Base-by-base conservation (phyloP, 768 basidiomycete species). In the Russula emetica region DNA sequence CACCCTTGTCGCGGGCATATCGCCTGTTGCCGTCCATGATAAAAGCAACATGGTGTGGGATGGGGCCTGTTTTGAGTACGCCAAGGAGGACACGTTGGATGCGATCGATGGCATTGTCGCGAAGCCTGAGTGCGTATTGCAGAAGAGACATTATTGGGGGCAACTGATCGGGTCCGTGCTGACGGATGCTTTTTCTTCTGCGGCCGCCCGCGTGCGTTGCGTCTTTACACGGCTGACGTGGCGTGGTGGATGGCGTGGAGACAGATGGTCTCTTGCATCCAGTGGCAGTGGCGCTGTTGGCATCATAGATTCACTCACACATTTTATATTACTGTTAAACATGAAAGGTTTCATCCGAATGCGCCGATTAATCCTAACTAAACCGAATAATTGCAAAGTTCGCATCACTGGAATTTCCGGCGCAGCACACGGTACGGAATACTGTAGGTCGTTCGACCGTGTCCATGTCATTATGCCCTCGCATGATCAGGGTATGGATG, bases 1-100 rank as follows among this genome's bases (percentile, higher is more conserved):
- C 82, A 18, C 85, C 83, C 24, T 82, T 76, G 68, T 78, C 75
- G 73, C 92, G 80, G 1, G 97, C 95, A 71, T 91, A 96, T 13
- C 97, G 81, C 58, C 97, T 79, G 73, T 98, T 98, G 4, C 97
- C 97, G 71, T 99, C 97, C 94, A 99, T 95, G 30, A 96, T 87
- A 72, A 99, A 95, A 2, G 90, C 94, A 32, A 98, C 83, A 77
- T 99, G 97, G 49, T 78, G 75, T 0, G 97, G 97, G 10, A 95
- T 80, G 0, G 96, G 95, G 0, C 94, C 95, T 2, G 88, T 79
- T 0, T 87, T 78, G 51, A 99, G 82, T 22, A 94, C 75, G 63
- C 76, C 76, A 52, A 95, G 78, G 28, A 94, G 71, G 20, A 84
- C 71, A 61, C 81, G 76, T 22, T 78, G 78, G 13, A 76, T 74